Percentiles rank a stretch among this genome's conserved stretches.
These are phyloP conservation scores for Rubia tinctorum DNA, from an alignment of 305 asterid species.

Conservation along the genomic window DNA sequence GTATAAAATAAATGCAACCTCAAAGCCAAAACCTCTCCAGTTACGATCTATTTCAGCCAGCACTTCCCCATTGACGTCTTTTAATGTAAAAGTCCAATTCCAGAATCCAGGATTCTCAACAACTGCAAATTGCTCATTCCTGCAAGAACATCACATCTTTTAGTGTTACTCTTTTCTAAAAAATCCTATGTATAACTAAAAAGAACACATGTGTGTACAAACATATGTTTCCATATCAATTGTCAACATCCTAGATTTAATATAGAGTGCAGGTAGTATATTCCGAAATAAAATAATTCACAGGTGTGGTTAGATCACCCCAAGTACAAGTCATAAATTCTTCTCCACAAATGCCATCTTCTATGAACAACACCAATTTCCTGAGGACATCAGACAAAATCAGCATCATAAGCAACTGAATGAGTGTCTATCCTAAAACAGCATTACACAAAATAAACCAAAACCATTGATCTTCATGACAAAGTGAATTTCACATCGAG, in stretches of 20 bases:
- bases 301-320: conserved; percentile 48
- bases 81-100: conserved; percentile 96
- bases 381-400: conserved; percentile 34
- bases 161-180: neutral
- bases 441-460: neutral
- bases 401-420: conserved; percentile 2
- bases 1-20: conserved; percentile 41
- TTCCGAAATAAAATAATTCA: neutral
- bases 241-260: neutral
- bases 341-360: conserved; percentile 99
- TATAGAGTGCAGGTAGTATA: neutral
- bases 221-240: neutral
- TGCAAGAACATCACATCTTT: conserved; percentile 26
- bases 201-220: neutral
- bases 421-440: neutral
- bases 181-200: neutral
- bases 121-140: conserved; percentile 85
- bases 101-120: conserved; percentile 97
- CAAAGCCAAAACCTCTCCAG: conserved; percentile 97
- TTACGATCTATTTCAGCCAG: conserved; percentile 95
- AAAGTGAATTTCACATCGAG: conserved; percentile 12
- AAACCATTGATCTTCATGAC: neutral
- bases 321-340: conserved; percentile 89
- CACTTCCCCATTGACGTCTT: conserved; percentile 83
- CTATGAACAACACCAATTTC: conserved; percentile 96